Evolutionary conservation across 2,329 filamentous ascomycete species (phyloP), one percentile per base, ranked within the genome.

Genomic region (Lithohypha guttulata): DNA sequence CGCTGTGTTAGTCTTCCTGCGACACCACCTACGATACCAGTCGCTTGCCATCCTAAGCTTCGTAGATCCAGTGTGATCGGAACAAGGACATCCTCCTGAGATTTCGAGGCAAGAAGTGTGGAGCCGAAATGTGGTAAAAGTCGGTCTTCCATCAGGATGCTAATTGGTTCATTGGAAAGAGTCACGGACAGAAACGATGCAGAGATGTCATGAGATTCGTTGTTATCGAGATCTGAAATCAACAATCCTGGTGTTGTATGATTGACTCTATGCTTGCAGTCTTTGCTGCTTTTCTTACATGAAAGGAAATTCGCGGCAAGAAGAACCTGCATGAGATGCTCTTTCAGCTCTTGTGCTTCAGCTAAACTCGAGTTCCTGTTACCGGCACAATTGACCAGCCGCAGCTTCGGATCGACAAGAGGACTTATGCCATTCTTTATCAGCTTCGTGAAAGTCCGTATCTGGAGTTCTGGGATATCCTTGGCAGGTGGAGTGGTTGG

Each of bases 1-100:
- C 83, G 82, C 34, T 82, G 76, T 1, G 86, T 81, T 19, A 96
- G 68, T 39, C 78, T 73, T 18, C 86, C 84, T 0, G 89, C 87
- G 2, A 98, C 84, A 19, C 91, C 89, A 51, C 87, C 95, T 3
- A 98, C 85, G 42, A 98, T 95, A 15, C 89, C 89, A 0, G 87
- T 93, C 6, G 85, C 86, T 58, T 94, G 85, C 28, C 89, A 71
- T 0, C 89, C 84, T 27, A 96, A 65, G 28, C 76, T 77, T 14
- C 75, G 77, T 18, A 98, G 70, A 52, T 96, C 85, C 3, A 98
- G 71, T 42, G 86, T 89, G 51, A 98, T 91, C 1, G 91, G 86
- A 2, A 93, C 76, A 22, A 87, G 69, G 42, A 75, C 76, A 48
- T 78, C 78, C 38, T 77, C 77, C 13, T 26, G 18, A 11, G 37